phyloP scores from a whole-genome alignment of 2,329 filamentous ascomycete genomes.

The Daldinia sp. region DNA sequence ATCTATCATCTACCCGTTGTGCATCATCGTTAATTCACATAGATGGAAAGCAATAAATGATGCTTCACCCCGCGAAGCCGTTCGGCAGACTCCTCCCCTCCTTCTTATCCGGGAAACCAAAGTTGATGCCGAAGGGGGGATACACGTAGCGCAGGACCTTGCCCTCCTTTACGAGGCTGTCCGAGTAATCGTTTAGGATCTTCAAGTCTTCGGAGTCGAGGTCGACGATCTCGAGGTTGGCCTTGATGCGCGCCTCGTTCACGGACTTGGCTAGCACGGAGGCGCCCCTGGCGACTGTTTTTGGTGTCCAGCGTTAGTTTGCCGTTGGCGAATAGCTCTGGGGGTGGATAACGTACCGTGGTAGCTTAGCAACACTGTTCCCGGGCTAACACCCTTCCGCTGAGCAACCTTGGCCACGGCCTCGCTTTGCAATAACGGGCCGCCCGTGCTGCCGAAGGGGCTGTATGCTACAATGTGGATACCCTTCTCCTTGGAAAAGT shows the following conservation, averaged over 20 bases:
- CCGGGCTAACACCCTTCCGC: conserved; percentile 68
- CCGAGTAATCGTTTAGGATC: conserved; percentile 63
- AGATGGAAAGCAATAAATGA: too few species aligned
- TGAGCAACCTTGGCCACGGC: conserved; percentile 70
- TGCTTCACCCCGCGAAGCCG: conserved; percentile 26
- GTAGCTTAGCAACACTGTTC: conserved; percentile 73
- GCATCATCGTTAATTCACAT: too few species aligned
- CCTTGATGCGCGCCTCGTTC: conserved; percentile 71
- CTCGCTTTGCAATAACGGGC: conserved; percentile 70
- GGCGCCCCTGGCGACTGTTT: conserved; percentile 69
- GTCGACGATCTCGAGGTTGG: conserved; percentile 73
- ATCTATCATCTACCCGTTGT: too few species aligned
- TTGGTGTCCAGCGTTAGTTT: neutral
- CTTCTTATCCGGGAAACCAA: conserved; percentile 76
- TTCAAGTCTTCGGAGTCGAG: conserved; percentile 70
- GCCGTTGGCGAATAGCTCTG: neutral
- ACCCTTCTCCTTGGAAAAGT: conserved; percentile 71
- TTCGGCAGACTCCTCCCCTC: conserved; percentile 44
- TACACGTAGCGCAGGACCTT: conserved; percentile 71
- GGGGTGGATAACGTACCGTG: conserved; percentile 62
- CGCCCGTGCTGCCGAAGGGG: conserved; percentile 70
- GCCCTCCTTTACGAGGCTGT: conserved; percentile 57
- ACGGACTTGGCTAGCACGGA: conserved; percentile 80
- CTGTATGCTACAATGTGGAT: conserved; percentile 79
- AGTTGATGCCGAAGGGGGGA: conserved; percentile 72